Conservation (phyloP, 116 monocot species). For the Zostera marina region DNA sequence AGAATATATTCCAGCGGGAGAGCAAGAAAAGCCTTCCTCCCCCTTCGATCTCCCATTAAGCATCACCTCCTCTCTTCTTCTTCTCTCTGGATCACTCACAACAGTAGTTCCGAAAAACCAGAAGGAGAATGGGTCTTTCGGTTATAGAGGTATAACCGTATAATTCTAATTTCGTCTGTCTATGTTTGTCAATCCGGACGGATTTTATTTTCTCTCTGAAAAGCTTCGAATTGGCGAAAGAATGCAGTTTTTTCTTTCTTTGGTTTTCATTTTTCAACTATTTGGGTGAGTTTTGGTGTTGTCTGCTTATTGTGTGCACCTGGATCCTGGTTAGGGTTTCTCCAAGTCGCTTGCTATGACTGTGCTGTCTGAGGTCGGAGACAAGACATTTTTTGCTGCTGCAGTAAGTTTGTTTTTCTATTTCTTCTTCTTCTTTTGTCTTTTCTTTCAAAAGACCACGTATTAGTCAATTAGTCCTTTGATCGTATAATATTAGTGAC, state of each 20-base stretch:
- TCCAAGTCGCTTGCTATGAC: conserved; percentile 96
- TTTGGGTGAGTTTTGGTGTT: neutral
- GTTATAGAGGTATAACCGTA: neutral
- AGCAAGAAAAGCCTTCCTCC: too few relatives aligned
- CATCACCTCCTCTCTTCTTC: too few relatives aligned
- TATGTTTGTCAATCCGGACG: neutral
- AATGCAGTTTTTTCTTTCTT: neutral
- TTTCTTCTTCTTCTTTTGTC: neutral
- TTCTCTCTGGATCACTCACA: too few relatives aligned
- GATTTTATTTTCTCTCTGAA: neutral
- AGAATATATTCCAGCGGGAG: too few relatives aligned
- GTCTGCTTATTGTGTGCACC: neutral
- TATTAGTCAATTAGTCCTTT: neutral
- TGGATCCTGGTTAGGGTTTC: conserved; percentile 42
- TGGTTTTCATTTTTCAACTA: neutral
- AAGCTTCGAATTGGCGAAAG: neutral
- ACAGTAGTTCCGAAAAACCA: neutral
- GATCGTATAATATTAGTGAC: too few relatives aligned
- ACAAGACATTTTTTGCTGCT: conserved; percentile 95
- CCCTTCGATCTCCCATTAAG: too few relatives aligned
- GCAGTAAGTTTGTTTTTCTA: conserved; percentile 28
- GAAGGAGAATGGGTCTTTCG: neutral
- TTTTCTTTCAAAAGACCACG: neutral
- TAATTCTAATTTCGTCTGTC: neutral
- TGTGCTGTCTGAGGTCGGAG: conserved; percentile 84